Conservation (phyloP, 2,329 filamentous ascomycete species). For the Graphium sp. region DNA sequence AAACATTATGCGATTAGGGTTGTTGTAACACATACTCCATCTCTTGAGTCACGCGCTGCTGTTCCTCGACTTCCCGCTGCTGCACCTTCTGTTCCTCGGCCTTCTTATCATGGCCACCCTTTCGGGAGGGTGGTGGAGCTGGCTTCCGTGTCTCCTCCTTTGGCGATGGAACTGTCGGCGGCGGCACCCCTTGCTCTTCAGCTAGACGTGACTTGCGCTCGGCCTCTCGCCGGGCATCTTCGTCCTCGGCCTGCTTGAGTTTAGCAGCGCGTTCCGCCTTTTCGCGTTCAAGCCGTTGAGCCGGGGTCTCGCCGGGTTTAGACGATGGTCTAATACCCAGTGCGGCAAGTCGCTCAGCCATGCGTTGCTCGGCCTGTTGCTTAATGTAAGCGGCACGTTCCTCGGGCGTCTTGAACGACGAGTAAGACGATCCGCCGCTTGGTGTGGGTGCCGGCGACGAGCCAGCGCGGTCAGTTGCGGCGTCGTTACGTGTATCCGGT, state of each 20-base stretch:
- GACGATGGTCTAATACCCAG: slow-evolving; percentile 74
- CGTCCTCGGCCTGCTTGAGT: slow-evolving; percentile 77
- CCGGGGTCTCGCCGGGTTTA: slow-evolving; percentile 64
- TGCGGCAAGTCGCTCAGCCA: slow-evolving; percentile 89
- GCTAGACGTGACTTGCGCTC: slow-evolving; percentile 73
- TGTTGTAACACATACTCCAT: too few relatives aligned
- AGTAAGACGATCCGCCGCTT: slow-evolving; percentile 49
- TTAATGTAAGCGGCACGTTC: slow-evolving; percentile 93
- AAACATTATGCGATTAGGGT: too few relatives aligned
- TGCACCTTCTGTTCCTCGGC: slow-evolving; percentile 13
- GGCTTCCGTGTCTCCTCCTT: slow-evolving; percentile 43
- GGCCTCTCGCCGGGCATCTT: slow-evolving; percentile 75
- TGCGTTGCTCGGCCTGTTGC: slow-evolving; percentile 89
- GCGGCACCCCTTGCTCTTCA: slow-evolving; percentile 53
- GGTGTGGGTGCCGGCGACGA: slow-evolving; percentile 30
- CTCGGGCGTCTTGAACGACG: slow-evolving; percentile 77
- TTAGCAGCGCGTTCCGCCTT: slow-evolving; percentile 75
- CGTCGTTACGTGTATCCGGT: slow-evolving; percentile 31
- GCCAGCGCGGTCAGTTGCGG: slow-evolving; percentile 10
- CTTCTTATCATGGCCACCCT: slow-evolving; percentile 44
- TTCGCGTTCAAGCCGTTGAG: slow-evolving; percentile 79
- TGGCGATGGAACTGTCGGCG: slow-evolving; percentile 30
- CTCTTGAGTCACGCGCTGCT: too few relatives aligned
- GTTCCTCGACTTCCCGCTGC: too few relatives aligned
- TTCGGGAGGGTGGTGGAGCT: slow-evolving; percentile 66